Conservation (phyloP, 257 asterid species). For the Echites panduratus region DNA sequence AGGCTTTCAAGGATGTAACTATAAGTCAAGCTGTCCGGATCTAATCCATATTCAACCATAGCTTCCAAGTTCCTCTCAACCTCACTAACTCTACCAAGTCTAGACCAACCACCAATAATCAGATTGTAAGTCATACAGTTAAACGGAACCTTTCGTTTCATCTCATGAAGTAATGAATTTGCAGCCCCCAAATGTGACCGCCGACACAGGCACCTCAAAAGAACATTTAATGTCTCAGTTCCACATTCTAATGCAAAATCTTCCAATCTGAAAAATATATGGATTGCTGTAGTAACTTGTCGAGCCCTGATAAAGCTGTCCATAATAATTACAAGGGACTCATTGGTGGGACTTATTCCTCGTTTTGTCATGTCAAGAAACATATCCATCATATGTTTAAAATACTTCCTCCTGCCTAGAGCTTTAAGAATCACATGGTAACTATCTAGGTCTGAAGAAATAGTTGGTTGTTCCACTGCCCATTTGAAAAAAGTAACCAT, state of each 20-base stretch:
- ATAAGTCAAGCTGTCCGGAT: slow-evolving; percentile 55
- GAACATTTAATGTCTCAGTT: slow-evolving; percentile 40
- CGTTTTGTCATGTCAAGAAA: slow-evolving; percentile 40
- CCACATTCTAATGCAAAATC: slow-evolving; percentile 44
- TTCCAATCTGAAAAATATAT: slow-evolving; percentile 46
- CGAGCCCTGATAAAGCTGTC: slow-evolving; percentile 63
- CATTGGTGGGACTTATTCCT: slow-evolving; percentile 39
- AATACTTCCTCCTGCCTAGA: slow-evolving; percentile 69
- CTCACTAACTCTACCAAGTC: slow-evolving; percentile 56
- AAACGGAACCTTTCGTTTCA: slow-evolving; percentile 45
- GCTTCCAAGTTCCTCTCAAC: slow-evolving; percentile 49
- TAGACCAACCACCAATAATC: slow-evolving; percentile 80
- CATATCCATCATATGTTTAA: slow-evolving; percentile 53
- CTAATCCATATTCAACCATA: slow-evolving; percentile 70
- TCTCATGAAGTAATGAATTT: slow-evolving; percentile 45
- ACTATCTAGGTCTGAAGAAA: slow-evolving; percentile 22
- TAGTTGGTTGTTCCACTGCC: slow-evolving; percentile 46
- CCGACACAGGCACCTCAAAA: slow-evolving; percentile 50
- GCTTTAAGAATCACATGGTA: slow-evolving; percentile 56
- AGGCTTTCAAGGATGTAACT: slow-evolving; percentile 59
- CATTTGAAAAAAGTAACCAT: slow-evolving; percentile 61
- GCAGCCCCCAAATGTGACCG: slow-evolving; percentile 59
- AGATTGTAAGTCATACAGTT: slow-evolving; percentile 43
- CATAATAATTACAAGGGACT: slow-evolving; percentile 53
- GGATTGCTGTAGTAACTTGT: slow-evolving; percentile 51